These are phyloP conservation scores for Lepraria neglecta DNA, from an alignment of 495 filamentous ascomycete species.

Conservation along the genomic window DNA sequence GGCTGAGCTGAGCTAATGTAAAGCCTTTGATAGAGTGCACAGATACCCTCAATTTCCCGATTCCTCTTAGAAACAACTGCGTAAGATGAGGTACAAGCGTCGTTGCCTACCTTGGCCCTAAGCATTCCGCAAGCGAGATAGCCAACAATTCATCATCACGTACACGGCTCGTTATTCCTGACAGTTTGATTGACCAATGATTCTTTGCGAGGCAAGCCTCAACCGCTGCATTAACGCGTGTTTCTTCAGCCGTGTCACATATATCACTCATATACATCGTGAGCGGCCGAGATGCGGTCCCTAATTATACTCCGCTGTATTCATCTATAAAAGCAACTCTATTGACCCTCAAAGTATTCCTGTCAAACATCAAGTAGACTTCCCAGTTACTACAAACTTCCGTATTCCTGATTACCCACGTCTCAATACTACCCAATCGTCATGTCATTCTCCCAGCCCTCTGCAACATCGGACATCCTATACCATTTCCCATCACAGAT, in stretches of 20 bases:
- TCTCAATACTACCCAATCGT: too few relatives aligned
- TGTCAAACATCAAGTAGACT: too few relatives aligned
- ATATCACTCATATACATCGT: not conserved
- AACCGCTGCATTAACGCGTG: constrained; percentile 3
- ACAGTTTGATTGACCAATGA: not conserved
- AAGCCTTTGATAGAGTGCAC: not conserved
- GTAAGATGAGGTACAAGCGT: constrained; percentile 10
- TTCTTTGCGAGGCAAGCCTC: not conserved
- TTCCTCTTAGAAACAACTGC: not conserved
- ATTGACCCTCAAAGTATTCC: too few relatives aligned
- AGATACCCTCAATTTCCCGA: not conserved
- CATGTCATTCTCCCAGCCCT: not conserved
- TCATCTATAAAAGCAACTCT: not conserved
- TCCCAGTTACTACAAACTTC: too few relatives aligned
- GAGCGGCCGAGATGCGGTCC: not conserved
- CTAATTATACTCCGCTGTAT: not conserved
- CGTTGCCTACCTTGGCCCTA: not conserved
- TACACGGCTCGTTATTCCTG: not conserved
- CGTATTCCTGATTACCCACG: too few relatives aligned
- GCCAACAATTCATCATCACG: not conserved
- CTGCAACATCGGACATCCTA: not conserved
- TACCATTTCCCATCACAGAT: constrained; percentile 13
- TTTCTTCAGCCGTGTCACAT: not conserved
- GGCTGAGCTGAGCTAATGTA: not conserved
- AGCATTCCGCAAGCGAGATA: constrained; percentile 6